Percentiles rank a stretch among this genome's conserved stretches.
phyloP scores from a whole-genome alignment of 441 rosid species.

The Brassica balearica region DNA sequence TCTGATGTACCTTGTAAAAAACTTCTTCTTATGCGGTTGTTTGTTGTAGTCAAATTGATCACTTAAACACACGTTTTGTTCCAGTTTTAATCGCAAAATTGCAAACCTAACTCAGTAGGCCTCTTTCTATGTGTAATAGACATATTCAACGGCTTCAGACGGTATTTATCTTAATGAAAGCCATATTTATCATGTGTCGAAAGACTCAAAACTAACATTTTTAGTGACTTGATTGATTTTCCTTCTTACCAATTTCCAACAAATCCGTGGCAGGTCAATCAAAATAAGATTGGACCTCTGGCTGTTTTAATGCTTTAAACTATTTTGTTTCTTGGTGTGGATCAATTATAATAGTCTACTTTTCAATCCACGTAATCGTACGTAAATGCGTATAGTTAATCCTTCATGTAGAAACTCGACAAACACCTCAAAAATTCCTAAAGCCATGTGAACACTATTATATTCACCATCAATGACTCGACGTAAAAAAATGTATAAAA shows the following conservation, averaged over 20 bases:
- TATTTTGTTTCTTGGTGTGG: neutral
- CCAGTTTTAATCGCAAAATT: neutral
- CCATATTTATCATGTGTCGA: neutral
- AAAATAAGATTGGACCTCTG: conserved; percentile 14
- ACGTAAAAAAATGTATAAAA: conserved; percentile 4
- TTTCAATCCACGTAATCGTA: neutral
- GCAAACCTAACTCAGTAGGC: conserved; percentile 1
- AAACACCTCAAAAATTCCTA: neutral
- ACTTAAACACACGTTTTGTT: conserved; percentile 23
- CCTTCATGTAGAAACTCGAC: conserved; percentile 6
- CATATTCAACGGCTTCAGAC: neutral
- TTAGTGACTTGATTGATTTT: neutral
- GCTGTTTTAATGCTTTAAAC: neutral
- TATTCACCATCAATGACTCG: conserved; percentile 1
- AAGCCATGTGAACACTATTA: conserved; percentile 1
- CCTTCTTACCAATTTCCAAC: conserved; percentile 1
- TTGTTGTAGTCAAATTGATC: conserved; percentile 3
- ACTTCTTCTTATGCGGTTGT: conserved; percentile 23
- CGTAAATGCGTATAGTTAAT: neutral
- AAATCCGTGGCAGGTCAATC: conserved; percentile 4
- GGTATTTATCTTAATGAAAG: conserved; percentile 1
- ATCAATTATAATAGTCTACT: neutral
- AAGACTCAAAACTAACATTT: neutral
- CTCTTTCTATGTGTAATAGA: neutral
- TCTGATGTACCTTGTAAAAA: conserved; percentile 20